Evolutionary conservation across 140 eudicot species (phyloP).

Genomic region (Anethum foeniculum): DNA sequence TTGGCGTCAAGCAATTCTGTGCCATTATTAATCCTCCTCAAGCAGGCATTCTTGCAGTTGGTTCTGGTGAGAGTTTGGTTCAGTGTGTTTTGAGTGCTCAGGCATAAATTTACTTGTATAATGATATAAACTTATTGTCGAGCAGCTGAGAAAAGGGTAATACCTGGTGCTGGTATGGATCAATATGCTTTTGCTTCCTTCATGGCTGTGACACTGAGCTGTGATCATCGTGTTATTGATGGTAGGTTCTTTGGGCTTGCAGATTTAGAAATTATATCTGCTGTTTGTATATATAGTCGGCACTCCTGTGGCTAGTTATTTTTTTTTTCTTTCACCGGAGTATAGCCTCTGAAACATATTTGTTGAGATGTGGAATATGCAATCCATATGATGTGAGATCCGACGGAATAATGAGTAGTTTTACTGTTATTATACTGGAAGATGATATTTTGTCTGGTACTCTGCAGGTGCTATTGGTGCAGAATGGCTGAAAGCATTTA

Average conservation of each 20-base stretch:
- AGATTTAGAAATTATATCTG: background rate
- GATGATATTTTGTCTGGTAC: background rate
- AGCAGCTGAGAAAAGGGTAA: constrained; percentile 78
- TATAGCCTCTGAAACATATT: background rate
- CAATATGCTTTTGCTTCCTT: constrained; percentile 65
- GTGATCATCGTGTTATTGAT: constrained; percentile 98
- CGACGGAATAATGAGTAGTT: background rate
- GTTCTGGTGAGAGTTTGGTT: constrained; percentile 53
- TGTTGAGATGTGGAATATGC: background rate
- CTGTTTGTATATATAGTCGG: background rate
- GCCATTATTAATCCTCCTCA: constrained; percentile 99
- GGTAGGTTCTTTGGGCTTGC: constrained; percentile 39
- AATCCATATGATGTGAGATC: background rate
- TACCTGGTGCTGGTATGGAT: constrained; percentile 59
- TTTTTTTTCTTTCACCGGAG: background rate
- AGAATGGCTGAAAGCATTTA: constrained; percentile 94
- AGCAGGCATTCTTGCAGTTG: constrained; percentile 90
- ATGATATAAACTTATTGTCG: background rate
- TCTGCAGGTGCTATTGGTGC: constrained; percentile 94
- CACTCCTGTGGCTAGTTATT: background rate
- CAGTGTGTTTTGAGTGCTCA: background rate
- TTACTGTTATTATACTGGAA: background rate
- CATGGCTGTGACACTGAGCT: constrained; percentile 87
- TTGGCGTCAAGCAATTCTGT: constrained; percentile 94
- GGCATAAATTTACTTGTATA: background rate